Conservation (phyloP, 1,284 basidiomycete species). For the Leccinum discolor region DNA sequence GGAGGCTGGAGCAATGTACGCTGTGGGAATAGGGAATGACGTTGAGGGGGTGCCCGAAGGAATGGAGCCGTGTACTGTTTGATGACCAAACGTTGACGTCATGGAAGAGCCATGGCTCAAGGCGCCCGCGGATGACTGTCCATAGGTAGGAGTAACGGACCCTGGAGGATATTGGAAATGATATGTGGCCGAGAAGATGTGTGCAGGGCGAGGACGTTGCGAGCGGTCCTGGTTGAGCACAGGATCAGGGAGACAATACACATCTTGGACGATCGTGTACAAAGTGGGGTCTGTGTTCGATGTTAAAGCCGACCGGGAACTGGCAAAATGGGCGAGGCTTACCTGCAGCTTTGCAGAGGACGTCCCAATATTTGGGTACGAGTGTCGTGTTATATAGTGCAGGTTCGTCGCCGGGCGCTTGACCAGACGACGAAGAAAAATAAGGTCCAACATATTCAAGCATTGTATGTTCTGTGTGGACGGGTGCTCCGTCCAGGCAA, state of each 20-base stretch:
- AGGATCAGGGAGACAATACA: conserved; percentile 34
- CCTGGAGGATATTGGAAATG: conserved; percentile 44
- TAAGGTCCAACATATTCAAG: conserved; percentile 41
- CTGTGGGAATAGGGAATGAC: conserved; percentile 9
- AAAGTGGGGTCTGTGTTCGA: conserved; percentile 48
- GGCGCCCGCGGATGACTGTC: conserved; percentile 3
- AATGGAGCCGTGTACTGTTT: conserved; percentile 6
- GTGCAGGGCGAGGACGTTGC: conserved; percentile 25
- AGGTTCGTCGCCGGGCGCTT: conserved; percentile 34
- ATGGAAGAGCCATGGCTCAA: conserved; percentile 8
- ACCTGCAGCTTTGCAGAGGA: conserved; percentile 54
- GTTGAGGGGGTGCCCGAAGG: not conserved
- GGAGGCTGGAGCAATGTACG: not conserved
- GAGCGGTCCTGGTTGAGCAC: conserved; percentile 16
- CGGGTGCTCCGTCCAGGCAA: conserved; percentile 44
- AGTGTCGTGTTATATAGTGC: conserved; percentile 58
- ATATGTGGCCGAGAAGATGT: conserved; percentile 54
- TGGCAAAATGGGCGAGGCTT: conserved; percentile 20
- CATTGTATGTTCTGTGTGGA: conserved; percentile 50
- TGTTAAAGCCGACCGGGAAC: not conserved
- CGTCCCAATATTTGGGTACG: conserved; percentile 61
- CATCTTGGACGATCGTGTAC: conserved; percentile 58
- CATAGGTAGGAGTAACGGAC: not conserved
- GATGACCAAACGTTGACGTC: conserved; percentile 21
- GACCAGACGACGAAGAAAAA: conserved; percentile 14